Base-by-base conservation (phyloP, 1,284 basidiomycete species). In the Fistulinella cinereoalba region DNA sequence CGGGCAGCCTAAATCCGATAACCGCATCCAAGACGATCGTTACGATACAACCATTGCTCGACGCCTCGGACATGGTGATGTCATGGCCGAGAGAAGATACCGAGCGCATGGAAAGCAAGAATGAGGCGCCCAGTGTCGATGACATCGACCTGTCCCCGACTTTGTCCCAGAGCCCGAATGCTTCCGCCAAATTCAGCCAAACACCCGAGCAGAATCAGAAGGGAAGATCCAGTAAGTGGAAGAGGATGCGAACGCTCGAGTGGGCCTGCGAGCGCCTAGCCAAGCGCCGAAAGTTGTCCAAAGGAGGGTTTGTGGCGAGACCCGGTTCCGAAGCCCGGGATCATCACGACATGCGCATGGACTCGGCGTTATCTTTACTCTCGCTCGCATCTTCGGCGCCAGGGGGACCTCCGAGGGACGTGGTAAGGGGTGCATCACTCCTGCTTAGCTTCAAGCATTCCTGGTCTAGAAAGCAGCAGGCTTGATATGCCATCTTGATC, bases 221-320 rank as follows among this genome's bases (percentile, higher is more conserved):
- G 6, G 52, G 19, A 9, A 54, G 41, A 22, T 4, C 39, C 13
- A 4, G 39, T 38, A 47, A 3, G 28, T 49, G 52, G 47, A 66
- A 56, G 37, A 49, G 51, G 19, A 51, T 57, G 43, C 60, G 60
- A 36, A 69, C 69, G 2, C 63, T 76, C n/a, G 74, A 76, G 49
- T 76, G 74, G 75, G 74, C 75, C 11, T 75, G 75, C 50, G 65
- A 71, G 21, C 65, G 63, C 36, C 60, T 62, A n/a, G 53, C 66
- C 13, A 71, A 71, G 44, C 72, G 70, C 18, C 64, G 59, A 46
- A 67, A 53, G 52, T 39, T 57, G 36, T 50, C 44, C 41, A 54
- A 34, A 36, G 53, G 60, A 43, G 54, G 60, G 41, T 44, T 42
- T 13, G 44, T 51, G 27, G 38, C 27, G 28, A 49, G 44, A 43